phyloP scores from a whole-genome alignment of 805 yeast species.

The Pichia occidentalis region DNA sequence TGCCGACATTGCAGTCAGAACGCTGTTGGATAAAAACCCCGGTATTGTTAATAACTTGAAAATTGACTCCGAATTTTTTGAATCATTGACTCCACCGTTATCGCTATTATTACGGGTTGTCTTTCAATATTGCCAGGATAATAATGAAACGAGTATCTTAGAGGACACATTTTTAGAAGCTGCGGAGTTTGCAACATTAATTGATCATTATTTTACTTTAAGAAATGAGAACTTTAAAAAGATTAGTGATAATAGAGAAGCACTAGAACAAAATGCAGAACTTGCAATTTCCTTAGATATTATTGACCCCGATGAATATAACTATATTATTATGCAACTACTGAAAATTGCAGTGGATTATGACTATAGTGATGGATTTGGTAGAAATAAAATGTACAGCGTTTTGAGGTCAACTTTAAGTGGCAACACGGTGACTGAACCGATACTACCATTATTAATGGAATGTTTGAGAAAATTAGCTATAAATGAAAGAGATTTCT shows the following conservation, averaged over 20 bases:
- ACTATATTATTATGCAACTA: constrained; percentile 71
- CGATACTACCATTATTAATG: constrained; percentile 48
- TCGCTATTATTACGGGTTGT: constrained; percentile 66
- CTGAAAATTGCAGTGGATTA: constrained; percentile 58
- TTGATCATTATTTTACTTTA: constrained; percentile 50
- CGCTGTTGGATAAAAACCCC: constrained; percentile 52
- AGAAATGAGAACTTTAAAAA: constrained; percentile 31
- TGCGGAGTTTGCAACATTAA: constrained; percentile 53
- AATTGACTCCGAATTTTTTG: constrained; percentile 66
- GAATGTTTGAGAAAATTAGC: constrained; percentile 65
- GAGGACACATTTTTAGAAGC: constrained; percentile 78
- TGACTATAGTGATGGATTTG: constrained; percentile 87
- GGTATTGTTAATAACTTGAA: constrained; percentile 56
- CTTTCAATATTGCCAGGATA: constrained; percentile 55
- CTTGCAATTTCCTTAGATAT: constrained; percentile 23
- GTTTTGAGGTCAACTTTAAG: constrained; percentile 54
- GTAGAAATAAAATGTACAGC: constrained; percentile 69
- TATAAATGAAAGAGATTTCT: constrained; percentile 75
- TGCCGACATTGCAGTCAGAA: constrained; percentile 61
- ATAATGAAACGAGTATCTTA: constrained; percentile 44
- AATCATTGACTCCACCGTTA: constrained; percentile 62
- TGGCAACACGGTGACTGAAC: constrained; percentile 48
- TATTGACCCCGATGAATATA: constrained; percentile 51
- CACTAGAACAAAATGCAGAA: constrained; percentile 15
- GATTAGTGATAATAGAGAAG: constrained; percentile 20